phyloP scores from a whole-genome alignment of 108 stramenopile species.

The Poteriospumella lacustris region DNA sequence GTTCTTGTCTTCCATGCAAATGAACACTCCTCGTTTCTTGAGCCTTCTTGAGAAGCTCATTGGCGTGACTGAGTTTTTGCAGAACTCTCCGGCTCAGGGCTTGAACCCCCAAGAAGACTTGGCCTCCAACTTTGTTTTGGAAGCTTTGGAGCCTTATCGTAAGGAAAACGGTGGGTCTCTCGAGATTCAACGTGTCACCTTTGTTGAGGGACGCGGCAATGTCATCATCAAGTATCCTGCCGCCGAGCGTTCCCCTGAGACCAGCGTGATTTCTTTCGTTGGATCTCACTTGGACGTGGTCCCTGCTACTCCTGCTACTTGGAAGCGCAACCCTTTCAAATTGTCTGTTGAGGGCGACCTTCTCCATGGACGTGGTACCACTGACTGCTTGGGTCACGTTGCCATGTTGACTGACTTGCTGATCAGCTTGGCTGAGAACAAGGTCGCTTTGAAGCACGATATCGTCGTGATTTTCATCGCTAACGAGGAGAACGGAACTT shows the following conservation, averaged over 20 bases:
- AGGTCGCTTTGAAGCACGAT: slow-evolving; percentile 42
- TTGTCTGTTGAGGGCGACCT: slow-evolving; percentile 56
- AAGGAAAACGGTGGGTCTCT: slow-evolving; percentile 60
- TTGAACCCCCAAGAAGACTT: slow-evolving; percentile 51
- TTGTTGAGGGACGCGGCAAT: slow-evolving; percentile 58
- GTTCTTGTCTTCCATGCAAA: slow-evolving; percentile 22
- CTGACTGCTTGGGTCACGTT: slow-evolving; percentile 65
- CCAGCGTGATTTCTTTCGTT: slow-evolving; percentile 53
- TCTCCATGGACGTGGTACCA: slow-evolving; percentile 59
- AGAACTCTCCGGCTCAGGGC: slow-evolving; percentile 46
- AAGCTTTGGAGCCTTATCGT: slow-evolving; percentile 45
- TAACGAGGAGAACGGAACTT: slow-evolving; percentile 57
- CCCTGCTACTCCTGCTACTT: slow-evolving; percentile 55
- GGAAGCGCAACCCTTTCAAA: slow-evolving; percentile 58
- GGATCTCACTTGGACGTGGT: slow-evolving; percentile 62
- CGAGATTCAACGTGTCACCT: slow-evolving; percentile 51
- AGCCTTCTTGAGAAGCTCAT: slow-evolving; percentile 54
- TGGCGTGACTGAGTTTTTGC: slow-evolving; percentile 50
- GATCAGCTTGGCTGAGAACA: slow-evolving; percentile 48
- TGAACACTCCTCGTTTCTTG: slow-evolving; percentile 57
- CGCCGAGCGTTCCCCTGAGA: slow-evolving; percentile 35
- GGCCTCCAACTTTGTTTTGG: slow-evolving; percentile 53
- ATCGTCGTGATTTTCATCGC: slow-evolving; percentile 59
- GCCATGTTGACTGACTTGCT: slow-evolving; percentile 58
- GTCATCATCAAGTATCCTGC: slow-evolving; percentile 58